Base-by-base conservation (phyloP, 179 eudicot genomes). In the Silene noctiflora region DNA sequence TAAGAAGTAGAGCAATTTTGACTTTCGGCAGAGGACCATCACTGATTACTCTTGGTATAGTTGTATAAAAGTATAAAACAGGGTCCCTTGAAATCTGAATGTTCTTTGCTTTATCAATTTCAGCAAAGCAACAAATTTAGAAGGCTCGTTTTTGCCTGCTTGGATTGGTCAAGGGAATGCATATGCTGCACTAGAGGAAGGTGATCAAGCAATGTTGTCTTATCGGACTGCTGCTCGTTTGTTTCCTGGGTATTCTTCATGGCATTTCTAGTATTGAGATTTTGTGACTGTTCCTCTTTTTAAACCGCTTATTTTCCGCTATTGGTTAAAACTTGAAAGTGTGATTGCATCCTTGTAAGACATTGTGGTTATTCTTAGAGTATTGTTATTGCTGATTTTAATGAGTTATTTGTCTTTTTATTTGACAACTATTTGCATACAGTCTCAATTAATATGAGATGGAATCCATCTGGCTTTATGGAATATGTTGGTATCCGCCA, bases 81-180 rank as follows among this genome's bases (percentile, higher is more conserved):
- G 33, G 9, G 64, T 11, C 25, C 10, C 10, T 16, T 4, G 19
- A 73, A 56, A 63, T 17, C 62, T 13, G 7, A 59, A 59, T 31
- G 29, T 71, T 68, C 12, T 73, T 19, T 74, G 14, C 17, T 72
- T 71, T 29, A 69, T 58, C 55, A 76, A 79, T 76, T 74, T 78
- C 91, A 95, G 99, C 91, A 95, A 95, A 74, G 99, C 99, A 76
- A 86, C 95, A 58, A 93, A 81, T 84, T 80, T 95, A 53, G 99
- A 95, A 83, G 93, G 96, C 62, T 85, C 98, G 69, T 93, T 89
- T 86, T 86, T 88, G 72, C 91, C 99, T 73, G 96, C 95, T 73
- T 95, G 97, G 98, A 93, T 95, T 75, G 99, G 98, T 69, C 89
- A 83, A 76, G 99, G 99, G 44, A 95, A 95, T 88, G 96, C 98